phyloP scores from a whole-genome alignment of 2,329 filamentous ascomycete species.

The Ophiostoma australiae region DNA sequence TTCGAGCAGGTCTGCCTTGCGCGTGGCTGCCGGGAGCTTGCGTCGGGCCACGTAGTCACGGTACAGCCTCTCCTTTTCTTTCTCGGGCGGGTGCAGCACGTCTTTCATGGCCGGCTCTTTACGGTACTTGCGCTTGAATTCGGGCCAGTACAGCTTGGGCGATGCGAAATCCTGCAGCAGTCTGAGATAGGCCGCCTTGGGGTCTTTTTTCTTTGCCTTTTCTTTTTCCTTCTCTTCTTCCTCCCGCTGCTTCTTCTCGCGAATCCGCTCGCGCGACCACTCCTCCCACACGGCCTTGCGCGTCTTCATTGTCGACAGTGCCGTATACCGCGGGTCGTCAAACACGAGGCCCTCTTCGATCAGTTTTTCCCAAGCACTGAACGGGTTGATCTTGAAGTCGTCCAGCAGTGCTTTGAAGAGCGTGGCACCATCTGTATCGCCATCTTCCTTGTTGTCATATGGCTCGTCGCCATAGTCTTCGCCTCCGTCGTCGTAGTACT shows the following conservation, averaged over 20 bases:
- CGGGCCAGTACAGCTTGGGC: constrained; percentile 92
- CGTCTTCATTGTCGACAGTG: constrained; percentile 72
- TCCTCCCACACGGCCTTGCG: constrained; percentile 77
- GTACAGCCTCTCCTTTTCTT: constrained; percentile 74
- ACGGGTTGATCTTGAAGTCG: constrained; percentile 78
- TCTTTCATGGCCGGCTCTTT: constrained; percentile 79
- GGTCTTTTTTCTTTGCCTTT: constrained; percentile 67
- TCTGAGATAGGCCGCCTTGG: constrained; percentile 72
- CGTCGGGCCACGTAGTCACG: constrained; percentile 66
- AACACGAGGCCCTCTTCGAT: constrained; percentile 77
- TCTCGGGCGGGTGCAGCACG: constrained; percentile 58
- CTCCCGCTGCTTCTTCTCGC: constrained; percentile 58
- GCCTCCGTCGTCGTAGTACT: not conserved
- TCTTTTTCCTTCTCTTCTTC: constrained; percentile 4
- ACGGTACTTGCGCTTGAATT: constrained; percentile 88
- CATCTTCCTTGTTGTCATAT: constrained; percentile 83
- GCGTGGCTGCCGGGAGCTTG: constrained; percentile 59
- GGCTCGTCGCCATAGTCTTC: constrained; percentile 61
- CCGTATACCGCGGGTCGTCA: constrained; percentile 81
- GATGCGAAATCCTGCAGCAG: constrained; percentile 79
- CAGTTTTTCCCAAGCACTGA: constrained; percentile 84
- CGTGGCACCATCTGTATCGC: constrained; percentile 66
- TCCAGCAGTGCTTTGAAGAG: constrained; percentile 83
- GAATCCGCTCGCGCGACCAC: constrained; percentile 76
- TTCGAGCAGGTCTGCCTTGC: constrained; percentile 64